Evolutionary conservation across 352 stramenopile genomes (phyloP), one percentile per base, ranked within the genome.

Genomic region (Phytopythium helicoides): DNA sequence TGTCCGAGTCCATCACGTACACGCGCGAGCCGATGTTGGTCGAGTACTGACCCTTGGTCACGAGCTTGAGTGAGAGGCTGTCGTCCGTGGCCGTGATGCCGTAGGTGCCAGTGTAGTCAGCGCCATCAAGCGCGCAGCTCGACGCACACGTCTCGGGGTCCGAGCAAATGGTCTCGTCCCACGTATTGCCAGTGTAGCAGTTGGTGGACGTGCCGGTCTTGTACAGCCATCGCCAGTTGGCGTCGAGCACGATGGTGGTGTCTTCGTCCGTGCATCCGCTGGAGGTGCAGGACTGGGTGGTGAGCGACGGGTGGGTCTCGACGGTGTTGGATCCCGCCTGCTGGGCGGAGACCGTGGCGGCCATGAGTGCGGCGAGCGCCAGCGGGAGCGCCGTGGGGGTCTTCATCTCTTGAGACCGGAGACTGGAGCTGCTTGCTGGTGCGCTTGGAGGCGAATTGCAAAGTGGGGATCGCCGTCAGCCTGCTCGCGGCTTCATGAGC

Each of bases 211-310:
- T 74, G 21, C 60, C 72, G 14, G 79, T 64, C 59, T 86, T 68
- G 51, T 87, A 76, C 26, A 86, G 53, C 80, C 76, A 87, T 54
- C 80, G 76, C 76, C 80, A 87, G 58, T 88, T 88, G 50, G 76
- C 70, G 62, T 90, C 80, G 25, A 90, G 57, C 49, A 90, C 80
- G 45, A 90, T 52, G 22, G 76, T 83, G 25, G 71, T 88, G 8
- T 57, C 25, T 26, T 81, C 67, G 3, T 56, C 58, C 18, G 63
- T 54, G 34, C 80, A 90, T 1, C 76, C 75, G 19, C 52, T 59
- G 0, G 51, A 18, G 33, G 64, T 66, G 14, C 74, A 72, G 59
- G 76, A 87, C 39, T 61, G 53, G 45, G 74, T 76, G 1, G 61
- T n/a, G n/a, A 87, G 51, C 21, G 76, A 59, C n/a, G 79, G 79